A percentile compares a stretch with the other conserved stretches of the same genome.
These are phyloP conservation scores for Stropharia rugosoannulata DNA, from an alignment of 768 basidiomycete genomes.

Conservation along the genomic window DNA sequence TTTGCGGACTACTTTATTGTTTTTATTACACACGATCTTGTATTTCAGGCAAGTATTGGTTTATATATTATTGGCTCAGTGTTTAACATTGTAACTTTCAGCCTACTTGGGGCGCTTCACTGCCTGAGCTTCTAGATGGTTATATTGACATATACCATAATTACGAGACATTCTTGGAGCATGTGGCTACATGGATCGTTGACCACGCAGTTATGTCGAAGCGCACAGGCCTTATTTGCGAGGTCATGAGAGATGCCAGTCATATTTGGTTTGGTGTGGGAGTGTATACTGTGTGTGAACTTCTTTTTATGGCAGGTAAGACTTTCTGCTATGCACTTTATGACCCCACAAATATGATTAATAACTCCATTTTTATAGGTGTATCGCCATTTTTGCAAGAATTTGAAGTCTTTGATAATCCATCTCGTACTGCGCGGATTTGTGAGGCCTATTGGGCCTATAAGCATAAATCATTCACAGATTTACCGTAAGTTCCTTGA, in stretches of 20 bases:
- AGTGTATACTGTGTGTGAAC: constrained; percentile 19
- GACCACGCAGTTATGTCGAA: background rate
- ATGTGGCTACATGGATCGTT: constrained; percentile 15
- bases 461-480: constrained; percentile 2
- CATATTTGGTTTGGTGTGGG: constrained; percentile 17
- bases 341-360: too few relatives aligned
- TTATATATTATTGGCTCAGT: background rate
- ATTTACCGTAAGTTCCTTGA: constrained; percentile 16
- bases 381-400: constrained; percentile 17
- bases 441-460: constrained; percentile 18
- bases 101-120: constrained; percentile 7
- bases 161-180: constrained; percentile 6
- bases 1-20: constrained; percentile 16
- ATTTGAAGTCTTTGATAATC: constrained; percentile 18
- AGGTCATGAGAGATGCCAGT: constrained; percentile 6
- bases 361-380: background rate
- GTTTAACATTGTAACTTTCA: background rate
- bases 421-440: constrained; percentile 18
- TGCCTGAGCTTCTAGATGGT: background rate
- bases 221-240: constrained; percentile 4
- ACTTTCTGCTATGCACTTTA: background rate
- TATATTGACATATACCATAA: constrained; percentile 3
- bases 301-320: constrained; percentile 19
- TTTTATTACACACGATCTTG: constrained; percentile 13
- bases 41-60: constrained; percentile 15